Evolutionary conservation across 371 early-diverging fungal species (phyloP).

Genomic region (Rhizopus arrhizus): DNA sequence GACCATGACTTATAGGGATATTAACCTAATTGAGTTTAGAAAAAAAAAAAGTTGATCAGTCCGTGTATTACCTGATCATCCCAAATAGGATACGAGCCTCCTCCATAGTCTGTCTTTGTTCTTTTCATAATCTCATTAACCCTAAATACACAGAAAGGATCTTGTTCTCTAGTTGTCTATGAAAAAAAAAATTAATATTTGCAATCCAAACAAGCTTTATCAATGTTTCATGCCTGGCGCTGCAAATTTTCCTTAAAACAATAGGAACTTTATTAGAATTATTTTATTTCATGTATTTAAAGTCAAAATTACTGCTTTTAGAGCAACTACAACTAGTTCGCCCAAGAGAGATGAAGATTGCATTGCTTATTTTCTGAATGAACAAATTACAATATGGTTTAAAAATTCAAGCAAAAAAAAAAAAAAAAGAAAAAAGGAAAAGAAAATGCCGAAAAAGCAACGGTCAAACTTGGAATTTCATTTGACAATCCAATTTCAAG

Average conservation of each 20-base stretch:
- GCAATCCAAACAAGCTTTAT: neutral
- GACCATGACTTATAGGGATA: constrained; percentile 24
- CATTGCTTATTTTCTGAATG: neutral
- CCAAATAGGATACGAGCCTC: constrained; percentile 31
- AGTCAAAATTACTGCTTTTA: constrained; percentile 26
- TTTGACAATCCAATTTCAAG: too few relatives aligned
- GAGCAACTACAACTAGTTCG: constrained; percentile 31
- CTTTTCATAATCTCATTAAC: constrained; percentile 18
- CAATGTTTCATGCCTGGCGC: constrained; percentile 19
- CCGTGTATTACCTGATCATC: constrained; percentile 30
- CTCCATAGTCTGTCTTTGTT: constrained; percentile 27
- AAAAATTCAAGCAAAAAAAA: too few relatives aligned
- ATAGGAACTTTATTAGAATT: neutral
- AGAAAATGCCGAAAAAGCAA: too few relatives aligned
- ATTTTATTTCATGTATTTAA: neutral
- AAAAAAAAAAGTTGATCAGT: neutral
- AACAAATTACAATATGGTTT: too few relatives aligned
- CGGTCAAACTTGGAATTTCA: too few relatives aligned
- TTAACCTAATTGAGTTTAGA: constrained; percentile 18
- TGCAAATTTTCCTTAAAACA: constrained; percentile 23
- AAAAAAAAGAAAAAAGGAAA: too few relatives aligned
- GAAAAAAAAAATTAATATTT: neutral
- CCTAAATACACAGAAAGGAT: constrained; percentile 30
- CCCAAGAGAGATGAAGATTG: constrained; percentile 5
- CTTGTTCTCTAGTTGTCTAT: constrained; percentile 23